Evolutionary conservation across 495 filamentous ascomycete genomes (phyloP).

Genomic region (Talaromyces ruber): DNA sequence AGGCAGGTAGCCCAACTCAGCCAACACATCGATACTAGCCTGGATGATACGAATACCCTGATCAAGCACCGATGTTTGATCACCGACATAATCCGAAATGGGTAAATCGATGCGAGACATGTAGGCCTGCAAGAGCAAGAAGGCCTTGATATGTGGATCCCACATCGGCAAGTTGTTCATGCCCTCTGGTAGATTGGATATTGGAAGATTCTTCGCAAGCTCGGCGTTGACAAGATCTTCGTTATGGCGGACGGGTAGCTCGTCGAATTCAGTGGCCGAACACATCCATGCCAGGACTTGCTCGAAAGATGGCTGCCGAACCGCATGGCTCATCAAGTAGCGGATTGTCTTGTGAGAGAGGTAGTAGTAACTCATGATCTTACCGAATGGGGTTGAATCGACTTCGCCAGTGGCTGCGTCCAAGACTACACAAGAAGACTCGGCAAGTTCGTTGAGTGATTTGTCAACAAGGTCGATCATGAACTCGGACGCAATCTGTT

Average conservation of each 20-base stretch:
- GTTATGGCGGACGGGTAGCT: conserved; percentile 97
- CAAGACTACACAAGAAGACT: conserved; percentile 73
- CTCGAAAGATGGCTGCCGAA: conserved; percentile 67
- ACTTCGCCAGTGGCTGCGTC: conserved; percentile 79
- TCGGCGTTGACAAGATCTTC: conserved; percentile 97
- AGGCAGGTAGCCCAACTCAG: conserved; percentile 76
- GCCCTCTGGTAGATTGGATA: conserved; percentile 44
- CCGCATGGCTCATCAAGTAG: conserved; percentile 66
- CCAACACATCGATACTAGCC: conserved; percentile 84
- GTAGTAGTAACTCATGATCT: conserved; percentile 99
- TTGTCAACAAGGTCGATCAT: conserved; percentile 87
- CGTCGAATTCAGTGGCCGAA: conserved; percentile 89
- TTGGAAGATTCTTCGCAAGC: conserved; percentile 68
- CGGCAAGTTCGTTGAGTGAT: conserved; percentile 68
- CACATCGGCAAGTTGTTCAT: conserved; percentile 82
- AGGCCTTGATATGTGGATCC: conserved; percentile 98
- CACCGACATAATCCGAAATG: conserved; percentile 94
- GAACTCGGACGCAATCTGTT: conserved; percentile 78
- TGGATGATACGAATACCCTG: conserved; percentile 92
- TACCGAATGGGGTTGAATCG: conserved; percentile 80
- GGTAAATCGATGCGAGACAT: conserved; percentile 88
- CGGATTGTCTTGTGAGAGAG: conserved; percentile 93
- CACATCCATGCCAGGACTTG: conserved; percentile 91
- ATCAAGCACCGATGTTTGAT: conserved; percentile 83
- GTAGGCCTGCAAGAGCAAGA: conserved; percentile 87